Evolutionary conservation across 2,329 filamentous ascomycete genomes (phyloP).

Genomic region (Epichloe hybrida): DNA sequence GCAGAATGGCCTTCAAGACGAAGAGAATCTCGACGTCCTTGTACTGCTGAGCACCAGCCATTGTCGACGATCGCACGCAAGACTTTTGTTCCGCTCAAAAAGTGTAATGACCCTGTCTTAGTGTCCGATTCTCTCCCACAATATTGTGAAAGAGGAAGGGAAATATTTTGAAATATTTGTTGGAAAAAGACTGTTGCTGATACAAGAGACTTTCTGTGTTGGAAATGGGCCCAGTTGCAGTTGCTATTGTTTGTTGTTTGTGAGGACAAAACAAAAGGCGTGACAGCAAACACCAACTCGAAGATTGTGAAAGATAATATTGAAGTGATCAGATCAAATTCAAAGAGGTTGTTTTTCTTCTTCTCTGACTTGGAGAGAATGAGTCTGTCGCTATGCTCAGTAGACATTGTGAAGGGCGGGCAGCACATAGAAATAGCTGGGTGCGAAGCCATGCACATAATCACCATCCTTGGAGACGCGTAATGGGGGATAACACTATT

Average conservation of each 20-base stretch:
- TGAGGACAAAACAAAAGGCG: neutral
- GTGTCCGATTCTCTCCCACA: no score
- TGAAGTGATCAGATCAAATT: neutral
- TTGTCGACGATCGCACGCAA: conserved; percentile 5
- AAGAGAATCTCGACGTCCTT: conserved; percentile 21
- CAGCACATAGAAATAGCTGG: neutral
- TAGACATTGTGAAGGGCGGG: neutral
- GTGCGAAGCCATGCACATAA: neutral
- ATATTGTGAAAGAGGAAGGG: no score
- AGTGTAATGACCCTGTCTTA: no score
- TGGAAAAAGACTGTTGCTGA: no score
- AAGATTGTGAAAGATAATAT: neutral
- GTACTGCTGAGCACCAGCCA: conserved; percentile 24
- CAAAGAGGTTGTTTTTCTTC: neutral
- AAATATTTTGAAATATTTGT: no score
- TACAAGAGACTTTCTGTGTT: no score
- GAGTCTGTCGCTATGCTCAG: neutral
- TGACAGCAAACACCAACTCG: neutral
- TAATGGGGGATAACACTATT: neutral
- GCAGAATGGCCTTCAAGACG: conserved; percentile 17
- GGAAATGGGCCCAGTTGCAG: neutral
- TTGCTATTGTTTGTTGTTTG: neutral
- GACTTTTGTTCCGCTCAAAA: no score
- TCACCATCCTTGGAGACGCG: neutral
- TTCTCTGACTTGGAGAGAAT: neutral